Percentiles rank a stretch among this genome's conserved stretches.
These are phyloP conservation scores for Fragaria nilgerrensis DNA, from an alignment of 306 rosid genomes.

Conservation along the genomic window DNA sequence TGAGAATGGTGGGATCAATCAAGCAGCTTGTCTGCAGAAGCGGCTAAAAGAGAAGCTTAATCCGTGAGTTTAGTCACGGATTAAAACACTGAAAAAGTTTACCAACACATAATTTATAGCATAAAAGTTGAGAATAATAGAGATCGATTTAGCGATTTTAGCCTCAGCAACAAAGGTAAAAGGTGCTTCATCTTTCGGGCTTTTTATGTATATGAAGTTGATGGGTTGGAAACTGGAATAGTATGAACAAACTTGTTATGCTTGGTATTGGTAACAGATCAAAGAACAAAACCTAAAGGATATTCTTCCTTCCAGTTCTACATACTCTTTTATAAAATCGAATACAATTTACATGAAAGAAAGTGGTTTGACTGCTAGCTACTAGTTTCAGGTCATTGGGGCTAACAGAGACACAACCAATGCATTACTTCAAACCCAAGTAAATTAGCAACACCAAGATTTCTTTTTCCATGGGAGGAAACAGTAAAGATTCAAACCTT, in stretches of 20 bases:
- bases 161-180: not conserved
- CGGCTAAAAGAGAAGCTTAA: not conserved
- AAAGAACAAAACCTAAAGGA: not conserved
- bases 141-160: not conserved
- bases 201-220: not conserved
- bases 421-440: not conserved
- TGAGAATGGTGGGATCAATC: slow-evolving; percentile 17
- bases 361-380: not conserved
- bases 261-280: not conserved
- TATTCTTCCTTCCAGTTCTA: not conserved
- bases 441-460: not conserved
- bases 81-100: not conserved
- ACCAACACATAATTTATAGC: not conserved
- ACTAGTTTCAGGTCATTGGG: not conserved
- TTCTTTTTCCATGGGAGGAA: not conserved
- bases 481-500: not conserved
- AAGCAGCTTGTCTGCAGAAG: slow-evolving; percentile 12
- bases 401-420: not conserved
- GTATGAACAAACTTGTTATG: not conserved
- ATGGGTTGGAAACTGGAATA: not conserved
- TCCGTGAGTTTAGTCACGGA: slow-evolving; percentile 18
- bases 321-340: not conserved
- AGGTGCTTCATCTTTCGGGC: not conserved
- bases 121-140: not conserved
- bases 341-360: not conserved